Evolutionary conservation across 2,329 filamentous ascomycete species (phyloP), one percentile per base, ranked within the genome.

Genomic region (Verticillium alfalfae): DNA sequence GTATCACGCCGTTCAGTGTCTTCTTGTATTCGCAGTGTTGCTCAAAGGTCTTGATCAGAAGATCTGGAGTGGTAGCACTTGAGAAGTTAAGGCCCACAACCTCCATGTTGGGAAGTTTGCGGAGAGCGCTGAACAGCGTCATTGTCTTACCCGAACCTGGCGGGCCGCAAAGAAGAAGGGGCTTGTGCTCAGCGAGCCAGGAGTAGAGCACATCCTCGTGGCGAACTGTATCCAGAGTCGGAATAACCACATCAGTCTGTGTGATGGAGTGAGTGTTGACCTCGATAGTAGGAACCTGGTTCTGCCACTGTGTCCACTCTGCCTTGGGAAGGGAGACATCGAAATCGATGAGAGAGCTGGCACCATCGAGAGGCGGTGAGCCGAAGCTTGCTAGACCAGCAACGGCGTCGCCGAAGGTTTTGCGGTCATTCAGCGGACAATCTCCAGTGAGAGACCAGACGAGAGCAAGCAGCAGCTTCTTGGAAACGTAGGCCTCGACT

Each of bases 21-120:
- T 99, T 99, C 81, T 94, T 96, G 79, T 99, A 99, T 77, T 99
- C 95, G 77, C 95, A 99, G 76, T 99, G 97, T 74, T 99, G 96
- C 78, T 99, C 95, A 68, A 99, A 97, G 0, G 96, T 99, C 83
- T 99, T 99, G 81, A 99, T 93, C 65, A 99, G 85, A 34, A 99
- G 86, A 75, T 99, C 96, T 1, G 95, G 96, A 0, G 95, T 99
- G 0, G 96, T 99, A 1, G 95, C 96, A 69, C 95, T 99, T 5
- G 96, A 99, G 76, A 99, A 99, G 78, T 99, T 99, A 73, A 99
- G 91, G 57, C 95, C 95, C 37, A 99, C 96, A 62, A 97, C 93
- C 76, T 99, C 95, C 93, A 99, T 97, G 73, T 97, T 97, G 3
- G 94, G 94, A 62, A 99, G 82, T 77, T 99, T 99, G 66, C 95